A percentile compares a stretch with the other conserved stretches of the same genome.
Conservation (phyloP, 2,329 filamentous ascomycete species). For the Alternaria gansuensis region DNA sequence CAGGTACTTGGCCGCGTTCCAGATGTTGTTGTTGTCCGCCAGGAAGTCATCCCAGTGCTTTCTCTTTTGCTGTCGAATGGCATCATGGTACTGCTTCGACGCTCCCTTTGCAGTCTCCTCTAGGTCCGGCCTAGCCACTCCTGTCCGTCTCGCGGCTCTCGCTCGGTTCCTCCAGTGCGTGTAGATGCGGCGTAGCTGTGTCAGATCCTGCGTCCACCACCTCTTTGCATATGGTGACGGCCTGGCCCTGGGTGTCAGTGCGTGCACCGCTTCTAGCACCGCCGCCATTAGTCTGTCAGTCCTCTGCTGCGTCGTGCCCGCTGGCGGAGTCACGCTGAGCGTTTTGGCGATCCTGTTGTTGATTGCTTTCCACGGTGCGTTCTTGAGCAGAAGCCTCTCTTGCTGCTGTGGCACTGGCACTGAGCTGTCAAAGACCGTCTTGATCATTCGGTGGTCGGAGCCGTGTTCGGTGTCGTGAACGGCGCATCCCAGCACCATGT, state of each 20-base stretch:
- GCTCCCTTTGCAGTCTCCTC: conserved; percentile 18
- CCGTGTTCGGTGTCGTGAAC: conserved; percentile 21
- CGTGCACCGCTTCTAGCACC: conserved; percentile 15
- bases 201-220: conserved; percentile 21
- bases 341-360: conserved; percentile 11
- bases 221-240: conserved; percentile 14
- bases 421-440: conserved; percentile 21
- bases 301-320: conserved; percentile 13
- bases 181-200: conserved; percentile 18
- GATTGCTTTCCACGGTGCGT: conserved; percentile 27
- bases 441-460: conserved; percentile 24
- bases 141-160: conserved; percentile 14
- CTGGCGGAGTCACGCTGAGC: conserved; percentile 5
- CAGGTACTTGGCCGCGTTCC: conserved; percentile 21
- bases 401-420: conserved; percentile 14
- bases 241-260: conserved; percentile 11
- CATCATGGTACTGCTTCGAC: conserved; percentile 21
- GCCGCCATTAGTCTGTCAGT: conserved; percentile 13
- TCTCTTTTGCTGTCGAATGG: conserved; percentile 22
- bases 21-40: conserved; percentile 21
- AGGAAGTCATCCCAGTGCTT: conserved; percentile 23
- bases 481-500: conserved; percentile 17
- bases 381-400: conserved; percentile 27
- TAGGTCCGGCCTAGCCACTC: conserved; percentile 12
- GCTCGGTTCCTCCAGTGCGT: conserved; percentile 29